Percentiles rank a stretch among this genome's conserved stretches.
Evolutionary conservation across 2,329 filamentous ascomycete species (phyloP).

Genomic region (Penicillium fuscoglaucum): DNA sequence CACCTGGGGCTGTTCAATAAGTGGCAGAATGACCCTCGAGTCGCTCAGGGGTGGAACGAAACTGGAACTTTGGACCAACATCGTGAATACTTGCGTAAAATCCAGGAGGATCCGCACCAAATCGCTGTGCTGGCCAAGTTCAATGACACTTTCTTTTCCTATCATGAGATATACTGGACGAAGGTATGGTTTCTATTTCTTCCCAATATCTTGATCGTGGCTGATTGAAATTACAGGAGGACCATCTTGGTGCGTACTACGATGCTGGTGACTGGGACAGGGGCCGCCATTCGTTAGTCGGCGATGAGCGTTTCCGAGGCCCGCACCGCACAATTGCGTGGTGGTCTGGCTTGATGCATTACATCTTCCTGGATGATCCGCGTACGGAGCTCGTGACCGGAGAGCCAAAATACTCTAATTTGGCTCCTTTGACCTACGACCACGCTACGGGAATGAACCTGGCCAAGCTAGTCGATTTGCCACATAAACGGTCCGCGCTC

Average conservation of each 20-base stretch:
- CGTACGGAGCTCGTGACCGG: constrained; percentile 6
- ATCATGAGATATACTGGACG: constrained; percentile 78
- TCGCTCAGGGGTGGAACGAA: constrained; percentile 76
- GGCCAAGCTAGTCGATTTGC: constrained; percentile 4
- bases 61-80: constrained; percentile 73
- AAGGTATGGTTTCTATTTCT: constrained; percentile 47
- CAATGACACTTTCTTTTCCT: constrained; percentile 68
- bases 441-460: constrained; percentile 10
- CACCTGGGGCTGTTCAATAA: constrained; percentile 71
- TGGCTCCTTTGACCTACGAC: constrained; percentile 7
- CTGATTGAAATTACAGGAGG: neutral
- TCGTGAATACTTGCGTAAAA: constrained; percentile 54
- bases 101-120: constrained; percentile 70
- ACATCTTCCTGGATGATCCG: constrained; percentile 8
- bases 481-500: constrained; percentile 8
- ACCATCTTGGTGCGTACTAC: constrained; percentile 11
- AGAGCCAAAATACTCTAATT: constrained; percentile 10
- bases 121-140: constrained; percentile 69
- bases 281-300: constrained; percentile 7
- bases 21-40: constrained; percentile 81
- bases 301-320: constrained; percentile 6
- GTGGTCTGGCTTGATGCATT: constrained; percentile 10
- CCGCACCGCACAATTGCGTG: constrained; percentile 8
- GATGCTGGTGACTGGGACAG: constrained; percentile 11
- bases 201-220: neutral